These are phyloP conservation scores for Discostella stelligera DNA, from an alignment of 352 stramenopile genomes.

Conservation along the genomic window DNA sequence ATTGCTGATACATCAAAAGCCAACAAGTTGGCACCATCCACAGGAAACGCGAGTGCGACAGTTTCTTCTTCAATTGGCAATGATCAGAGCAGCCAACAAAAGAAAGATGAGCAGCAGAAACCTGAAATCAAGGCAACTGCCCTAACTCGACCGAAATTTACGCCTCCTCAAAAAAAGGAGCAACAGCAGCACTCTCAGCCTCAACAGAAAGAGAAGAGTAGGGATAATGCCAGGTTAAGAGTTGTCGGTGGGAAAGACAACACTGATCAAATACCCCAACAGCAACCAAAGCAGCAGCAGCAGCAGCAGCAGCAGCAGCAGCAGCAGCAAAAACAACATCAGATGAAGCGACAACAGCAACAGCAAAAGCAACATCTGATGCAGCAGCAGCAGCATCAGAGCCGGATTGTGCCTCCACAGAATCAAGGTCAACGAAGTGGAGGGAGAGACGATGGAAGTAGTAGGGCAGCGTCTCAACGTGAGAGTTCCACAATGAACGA, in stretches of 20 bases:
- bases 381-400: conserved; percentile 3
- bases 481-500: background rate
- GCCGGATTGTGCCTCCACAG: conserved; percentile 6
- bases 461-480: conserved; percentile 1
- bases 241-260: conserved; percentile 4
- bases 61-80: background rate
- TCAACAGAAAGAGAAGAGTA: background rate
- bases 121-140: conserved; percentile 6
- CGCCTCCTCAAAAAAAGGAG: conserved; percentile 28
- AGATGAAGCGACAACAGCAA: background rate
- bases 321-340: background rate
- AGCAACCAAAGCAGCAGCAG: background rate
- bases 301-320: background rate
- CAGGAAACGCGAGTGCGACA: too few relatives aligned
- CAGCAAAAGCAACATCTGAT: background rate
- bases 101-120: conserved; percentile 11
- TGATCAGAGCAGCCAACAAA: background rate
- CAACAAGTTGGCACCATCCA: background rate
- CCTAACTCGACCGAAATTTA: conserved; percentile 24
- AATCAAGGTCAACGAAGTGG: conserved; percentile 11
- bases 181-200: conserved; percentile 16
- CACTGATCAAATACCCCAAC: background rate
- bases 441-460: conserved; percentile 7
- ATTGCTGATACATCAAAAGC: background rate
- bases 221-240: background rate